A percentile compares a stretch with the other conserved stretches of the same genome.
Conservation (phyloP, 225 moss, liverwort and hornwort genomes). For the Physcomitrium patens region DNA sequence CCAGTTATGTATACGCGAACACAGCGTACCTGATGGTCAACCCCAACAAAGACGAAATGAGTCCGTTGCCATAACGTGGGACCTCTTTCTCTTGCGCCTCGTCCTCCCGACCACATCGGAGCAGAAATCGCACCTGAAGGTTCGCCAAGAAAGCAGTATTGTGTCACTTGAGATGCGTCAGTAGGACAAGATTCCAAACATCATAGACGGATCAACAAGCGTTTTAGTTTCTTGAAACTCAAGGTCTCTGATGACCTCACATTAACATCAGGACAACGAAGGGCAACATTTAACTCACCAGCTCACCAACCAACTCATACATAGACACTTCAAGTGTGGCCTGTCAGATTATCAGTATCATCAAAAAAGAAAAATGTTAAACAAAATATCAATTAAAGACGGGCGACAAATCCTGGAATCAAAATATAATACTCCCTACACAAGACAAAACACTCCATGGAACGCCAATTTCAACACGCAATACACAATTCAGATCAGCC, state of each 20-base stretch:
- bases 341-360: conserved; percentile 49
- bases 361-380: conserved; percentile 25
- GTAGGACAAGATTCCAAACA: conserved; percentile 3
- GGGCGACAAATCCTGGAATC: conserved; percentile 20
- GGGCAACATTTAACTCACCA: conserved; percentile 55
- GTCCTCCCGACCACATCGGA: conserved; percentile 91
- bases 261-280: conserved; percentile 1
- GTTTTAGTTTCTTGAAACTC: conserved; percentile 5
- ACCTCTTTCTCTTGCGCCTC: conserved; percentile 80
- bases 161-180: not conserved
- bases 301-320: conserved; percentile 96
- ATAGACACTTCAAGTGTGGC: conserved; percentile 96
- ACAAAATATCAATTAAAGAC: conserved; percentile 10
- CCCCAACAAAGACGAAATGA: conserved; percentile 91
- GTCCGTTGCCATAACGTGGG: conserved; percentile 65
- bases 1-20: not conserved
- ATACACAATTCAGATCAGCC: not conserved
- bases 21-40: conserved; percentile 72
- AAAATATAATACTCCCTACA: conserved; percentile 6
- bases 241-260: conserved; percentile 17
- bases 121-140: conserved; percentile 85
- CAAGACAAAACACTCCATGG: not conserved
- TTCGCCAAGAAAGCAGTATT: conserved; percentile 24
- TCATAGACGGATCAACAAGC: not conserved
- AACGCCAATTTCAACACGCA: conserved; percentile 4